phyloP scores from a whole-genome alignment of 768 basidiomycete species.

The Gelatoporia subvermispora region DNA sequence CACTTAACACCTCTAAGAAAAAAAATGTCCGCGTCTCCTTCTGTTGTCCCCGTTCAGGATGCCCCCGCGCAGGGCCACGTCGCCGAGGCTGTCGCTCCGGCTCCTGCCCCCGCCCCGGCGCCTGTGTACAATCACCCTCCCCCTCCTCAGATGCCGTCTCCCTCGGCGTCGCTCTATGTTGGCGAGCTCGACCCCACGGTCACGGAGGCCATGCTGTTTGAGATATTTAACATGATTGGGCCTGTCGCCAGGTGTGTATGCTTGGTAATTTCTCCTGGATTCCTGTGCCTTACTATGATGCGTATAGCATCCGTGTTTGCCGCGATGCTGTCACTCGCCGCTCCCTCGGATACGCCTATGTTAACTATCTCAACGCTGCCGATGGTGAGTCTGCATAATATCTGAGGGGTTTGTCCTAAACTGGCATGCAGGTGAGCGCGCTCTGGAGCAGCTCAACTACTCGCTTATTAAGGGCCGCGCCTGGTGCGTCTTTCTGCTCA shows the following conservation, averaged over 20 bases:
- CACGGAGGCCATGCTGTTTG: constrained; percentile 99
- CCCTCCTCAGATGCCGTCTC: constrained; percentile 51
- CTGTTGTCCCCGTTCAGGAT: constrained; percentile 27
- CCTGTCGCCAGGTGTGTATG: constrained; percentile 85
- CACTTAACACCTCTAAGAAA: constrained; percentile 31
- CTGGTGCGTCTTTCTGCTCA: constrained; percentile 53
- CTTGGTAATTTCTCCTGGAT: constrained; percentile 4
- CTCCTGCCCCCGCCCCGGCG: constrained; percentile 38
- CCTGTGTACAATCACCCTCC: constrained; percentile 55
- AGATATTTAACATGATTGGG: constrained; percentile 99
- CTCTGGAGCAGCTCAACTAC: constrained; percentile 98
- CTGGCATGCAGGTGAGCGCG: constrained; percentile 74
- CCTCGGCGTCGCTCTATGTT: constrained; percentile 94
- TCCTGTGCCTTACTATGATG: constrained; percentile 1
- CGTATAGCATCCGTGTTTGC: constrained; percentile 90
- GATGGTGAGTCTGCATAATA: constrained; percentile 61
- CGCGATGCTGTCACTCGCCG: constrained; percentile 99
- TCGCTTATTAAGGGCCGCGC: constrained; percentile 97
- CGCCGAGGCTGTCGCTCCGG: constrained; percentile 46
- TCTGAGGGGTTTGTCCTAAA: constrained; percentile 8
- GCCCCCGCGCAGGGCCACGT: constrained; percentile 26
- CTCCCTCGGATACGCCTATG: constrained; percentile 98
- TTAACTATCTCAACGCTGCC: constrained; percentile 93
- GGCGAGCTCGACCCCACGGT: constrained; percentile 98
- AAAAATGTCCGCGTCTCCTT: constrained; percentile 34